Base-by-base conservation (phyloP, 116 monocot genomes). In the Cymodocea nodosa region DNA sequence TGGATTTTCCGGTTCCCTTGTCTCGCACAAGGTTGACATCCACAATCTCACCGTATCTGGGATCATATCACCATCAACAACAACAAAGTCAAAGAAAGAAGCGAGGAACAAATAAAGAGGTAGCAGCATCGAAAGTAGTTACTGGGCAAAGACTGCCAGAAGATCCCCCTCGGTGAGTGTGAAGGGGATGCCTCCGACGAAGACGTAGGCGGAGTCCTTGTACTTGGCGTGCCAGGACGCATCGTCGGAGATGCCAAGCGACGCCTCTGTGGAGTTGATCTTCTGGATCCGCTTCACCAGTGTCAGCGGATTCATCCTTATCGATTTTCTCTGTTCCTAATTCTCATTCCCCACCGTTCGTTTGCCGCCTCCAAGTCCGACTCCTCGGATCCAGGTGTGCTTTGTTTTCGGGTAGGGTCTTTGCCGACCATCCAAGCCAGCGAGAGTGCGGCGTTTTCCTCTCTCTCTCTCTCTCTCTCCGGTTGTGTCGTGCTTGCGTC, bases 1-100 rank as follows among this genome's bases (percentile, higher is more conserved):
- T 90, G 16, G 91, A 85, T 68, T 97, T 91, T 56, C 97, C 97
- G 6, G 88, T 88, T 23, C 73, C 82, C 63, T 88, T 97, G 56
- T 97, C 91, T 78, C 97, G 79, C 11, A 97, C 85, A 63, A 97
- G 85, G 62, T 97, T 97, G 58, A 97, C 82, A 70, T 97, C 97
- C 9, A 97, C 83, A 30, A 97, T 57, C 71, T 97, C 91, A 5
- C 97, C 97, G 70, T 90, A 94, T 76, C 94, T 94, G 50, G n/a
- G 56, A 30, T 30, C 30, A 30, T 30, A 30, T 30, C 30, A 30
- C 3, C 30, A 2, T 56, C 57, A n/a, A 69, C 19, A 22, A 69
- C 19, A 22, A 13, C 18, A 1, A 40, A 35, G 8, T 39, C 5
- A 18, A 6, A 8, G 49, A 64, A 36, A 0, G 48, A 40, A n/a